Conservation (phyloP, 176 grass and related monocot genomes). For the Pontederia paniculata region DNA sequence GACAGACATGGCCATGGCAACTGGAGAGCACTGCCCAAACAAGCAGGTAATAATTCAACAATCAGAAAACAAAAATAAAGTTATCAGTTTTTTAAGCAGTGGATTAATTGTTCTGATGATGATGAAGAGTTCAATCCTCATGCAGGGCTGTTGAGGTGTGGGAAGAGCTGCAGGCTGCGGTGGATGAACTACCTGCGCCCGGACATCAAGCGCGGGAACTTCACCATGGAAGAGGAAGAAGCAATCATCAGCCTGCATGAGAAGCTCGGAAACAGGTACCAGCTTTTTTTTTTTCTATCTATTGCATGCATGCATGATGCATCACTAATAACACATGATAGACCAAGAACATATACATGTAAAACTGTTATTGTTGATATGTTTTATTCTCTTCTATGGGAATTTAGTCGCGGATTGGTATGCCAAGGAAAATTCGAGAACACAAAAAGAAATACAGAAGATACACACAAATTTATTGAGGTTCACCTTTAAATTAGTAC, state of each 20-base stretch:
- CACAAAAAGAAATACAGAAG: too few relatives aligned
- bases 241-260: neutral
- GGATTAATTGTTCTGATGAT: neutral
- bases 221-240: neutral
- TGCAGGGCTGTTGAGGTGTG: neutral
- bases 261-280: neutral
- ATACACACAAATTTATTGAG: too few relatives aligned
- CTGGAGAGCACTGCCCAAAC: neutral
- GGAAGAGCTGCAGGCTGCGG: neutral
- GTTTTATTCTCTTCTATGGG: too few relatives aligned
- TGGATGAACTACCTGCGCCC: conserved; percentile 1
- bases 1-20: neutral
- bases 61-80: too few relatives aligned
- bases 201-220: neutral
- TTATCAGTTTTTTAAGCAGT: neutral
- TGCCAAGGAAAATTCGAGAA: too few relatives aligned
- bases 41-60: too few relatives aligned
- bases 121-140: neutral
- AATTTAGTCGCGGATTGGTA: too few relatives aligned
- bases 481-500: too few relatives aligned
- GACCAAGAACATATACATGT: too few relatives aligned
- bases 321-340: too few relatives aligned
- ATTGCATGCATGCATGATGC: too few relatives aligned
- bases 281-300: neutral
- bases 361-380: too few relatives aligned